Conservation (phyloP, 495 filamentous ascomycete genomes). For the Tuber aestivum region DNA sequence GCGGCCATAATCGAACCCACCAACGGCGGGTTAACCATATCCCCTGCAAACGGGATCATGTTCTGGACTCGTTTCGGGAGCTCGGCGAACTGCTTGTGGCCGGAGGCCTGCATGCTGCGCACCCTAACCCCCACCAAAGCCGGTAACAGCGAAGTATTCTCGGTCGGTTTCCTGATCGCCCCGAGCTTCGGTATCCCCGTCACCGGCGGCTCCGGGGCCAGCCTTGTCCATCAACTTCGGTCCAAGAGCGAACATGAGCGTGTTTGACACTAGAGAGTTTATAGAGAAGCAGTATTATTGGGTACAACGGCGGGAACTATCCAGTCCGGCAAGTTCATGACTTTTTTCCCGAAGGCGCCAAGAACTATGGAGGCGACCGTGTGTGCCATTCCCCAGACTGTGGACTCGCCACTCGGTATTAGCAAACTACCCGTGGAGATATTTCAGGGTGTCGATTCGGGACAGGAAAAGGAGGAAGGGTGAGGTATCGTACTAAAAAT, state of each 20-base stretch:
- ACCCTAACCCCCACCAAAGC: background rate
- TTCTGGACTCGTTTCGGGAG: conserved; percentile 45
- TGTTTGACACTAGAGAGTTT: conserved; percentile 58
- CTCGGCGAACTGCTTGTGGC: conserved; percentile 41
- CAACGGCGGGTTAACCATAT: conserved; percentile 60
- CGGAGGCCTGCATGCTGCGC: conserved; percentile 13
- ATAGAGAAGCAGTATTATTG: conserved; percentile 70
- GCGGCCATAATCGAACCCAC: conserved; percentile 59
- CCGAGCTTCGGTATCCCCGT: conserved; percentile 41
- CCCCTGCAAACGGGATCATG: conserved; percentile 48
- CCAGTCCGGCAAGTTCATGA: conserved; percentile 60
- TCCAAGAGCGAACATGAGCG: conserved; percentile 60
- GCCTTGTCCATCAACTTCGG: conserved; percentile 54
- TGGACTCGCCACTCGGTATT: conserved; percentile 20
- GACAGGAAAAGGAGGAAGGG: background rate
- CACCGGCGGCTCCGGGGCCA: conserved; percentile 36
- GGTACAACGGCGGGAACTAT: conserved; percentile 62
- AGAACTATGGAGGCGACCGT: conserved; percentile 53
- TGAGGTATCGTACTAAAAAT: conserved; percentile 34
- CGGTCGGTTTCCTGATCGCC: conserved; percentile 36
- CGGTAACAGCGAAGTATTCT: conserved; percentile 28
- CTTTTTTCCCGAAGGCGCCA: conserved; percentile 46
- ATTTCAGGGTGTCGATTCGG: too few relatives aligned
- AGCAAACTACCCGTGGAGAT: background rate
- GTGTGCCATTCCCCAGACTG: conserved; percentile 56